These are phyloP conservation scores for Phytopythium kandeliae DNA, from an alignment of 352 stramenopile species.

Conservation along the genomic window DNA sequence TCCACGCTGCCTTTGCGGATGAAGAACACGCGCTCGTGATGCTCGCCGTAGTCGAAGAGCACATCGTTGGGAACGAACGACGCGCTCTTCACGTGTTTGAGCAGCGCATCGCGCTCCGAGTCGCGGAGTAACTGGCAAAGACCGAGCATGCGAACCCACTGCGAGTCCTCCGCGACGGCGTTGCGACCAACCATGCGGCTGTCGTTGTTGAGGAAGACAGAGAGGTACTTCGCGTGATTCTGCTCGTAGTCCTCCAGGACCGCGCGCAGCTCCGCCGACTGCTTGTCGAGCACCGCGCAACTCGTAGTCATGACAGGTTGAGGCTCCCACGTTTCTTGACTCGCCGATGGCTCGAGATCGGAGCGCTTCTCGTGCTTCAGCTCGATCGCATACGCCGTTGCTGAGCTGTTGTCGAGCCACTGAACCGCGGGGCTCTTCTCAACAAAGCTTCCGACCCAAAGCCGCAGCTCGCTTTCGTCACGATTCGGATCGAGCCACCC, in stretches of 20 bases:
- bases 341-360: not conserved
- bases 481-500: constrained; percentile 52
- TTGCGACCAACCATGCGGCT: not conserved
- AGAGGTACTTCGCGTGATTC: constrained; percentile 15
- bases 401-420: constrained; percentile 20
- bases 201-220: constrained; percentile 42
- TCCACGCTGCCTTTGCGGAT: constrained; percentile 35
- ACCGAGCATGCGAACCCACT: constrained; percentile 17
- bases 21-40: constrained; percentile 33
- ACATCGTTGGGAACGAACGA: constrained; percentile 12
- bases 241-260: constrained; percentile 23
- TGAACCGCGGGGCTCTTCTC: constrained; percentile 46
- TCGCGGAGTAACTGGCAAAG: constrained; percentile 8
- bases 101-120: constrained; percentile 8
- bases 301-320: constrained; percentile 25
- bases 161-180: not conserved
- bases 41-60: constrained; percentile 46
- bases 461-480: constrained; percentile 25
- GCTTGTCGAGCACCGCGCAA: constrained; percentile 40
- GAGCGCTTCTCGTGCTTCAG: constrained; percentile 18
- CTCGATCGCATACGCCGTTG: constrained; percentile 16
- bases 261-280: constrained; percentile 30
- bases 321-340: constrained; percentile 14
- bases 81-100: constrained; percentile 7
- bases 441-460: constrained; percentile 72